Evolutionary conservation across 768 basidiomycete genomes (phyloP).

Genomic region (Boletus subparvulus): DNA sequence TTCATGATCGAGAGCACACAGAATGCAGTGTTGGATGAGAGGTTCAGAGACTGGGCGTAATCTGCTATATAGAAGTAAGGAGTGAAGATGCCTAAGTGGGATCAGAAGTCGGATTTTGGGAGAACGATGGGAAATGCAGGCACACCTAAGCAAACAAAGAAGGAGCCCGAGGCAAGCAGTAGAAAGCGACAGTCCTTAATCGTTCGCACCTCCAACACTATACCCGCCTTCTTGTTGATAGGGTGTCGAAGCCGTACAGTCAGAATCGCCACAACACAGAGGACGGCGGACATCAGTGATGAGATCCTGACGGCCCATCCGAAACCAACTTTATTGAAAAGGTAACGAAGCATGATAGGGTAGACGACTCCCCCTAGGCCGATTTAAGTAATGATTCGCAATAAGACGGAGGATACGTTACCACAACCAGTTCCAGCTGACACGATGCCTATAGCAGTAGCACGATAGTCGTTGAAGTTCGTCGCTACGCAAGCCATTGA

Average conservation of each 20-base stretch:
- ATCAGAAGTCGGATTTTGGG: neutral
- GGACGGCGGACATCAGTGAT: constrained; percentile 47
- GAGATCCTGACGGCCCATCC: constrained; percentile 62
- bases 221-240: constrained; percentile 12
- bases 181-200: constrained; percentile 53
- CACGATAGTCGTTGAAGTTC: constrained; percentile 62
- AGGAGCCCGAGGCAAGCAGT: constrained; percentile 53
- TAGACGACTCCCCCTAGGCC: constrained; percentile 64
- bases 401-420: constrained; percentile 22
- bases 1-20: constrained; percentile 67
- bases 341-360: constrained; percentile 58
- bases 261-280: constrained; percentile 47
- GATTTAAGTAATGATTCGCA: constrained; percentile 22
- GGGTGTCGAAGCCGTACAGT: constrained; percentile 42
- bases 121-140: constrained; percentile 1
- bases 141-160: constrained; percentile 62
- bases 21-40: constrained; percentile 44
- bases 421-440: constrained; percentile 69
- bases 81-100: constrained; percentile 58
- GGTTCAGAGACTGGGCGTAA: constrained; percentile 46
- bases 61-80: constrained; percentile 71
- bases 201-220: constrained; percentile 25
- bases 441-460: constrained; percentile 70
- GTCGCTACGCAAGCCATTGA: constrained; percentile 65
- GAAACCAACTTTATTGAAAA: constrained; percentile 57